A percentile compares a stretch with the other conserved stretches of the same genome.
These are phyloP conservation scores for Nepenthes mirabilis DNA, from an alignment of 148 eudicot species.

Conservation along the genomic window DNA sequence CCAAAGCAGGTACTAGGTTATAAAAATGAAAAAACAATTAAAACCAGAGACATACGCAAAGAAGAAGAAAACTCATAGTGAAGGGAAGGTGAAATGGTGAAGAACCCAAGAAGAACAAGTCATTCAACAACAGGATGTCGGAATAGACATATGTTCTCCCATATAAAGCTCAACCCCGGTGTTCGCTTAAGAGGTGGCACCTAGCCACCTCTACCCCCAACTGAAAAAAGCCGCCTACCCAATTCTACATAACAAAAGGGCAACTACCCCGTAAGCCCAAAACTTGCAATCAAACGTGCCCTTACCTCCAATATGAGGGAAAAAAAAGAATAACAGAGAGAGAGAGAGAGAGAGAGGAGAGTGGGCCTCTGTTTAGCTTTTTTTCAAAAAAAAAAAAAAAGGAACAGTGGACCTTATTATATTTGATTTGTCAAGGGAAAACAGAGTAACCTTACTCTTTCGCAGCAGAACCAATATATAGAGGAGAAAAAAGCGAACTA, in stretches of 20 bases:
- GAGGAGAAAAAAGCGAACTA: slow-evolving; percentile 10
- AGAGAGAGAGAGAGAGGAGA: slow-evolving; percentile 8
- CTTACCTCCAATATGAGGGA: neutral
- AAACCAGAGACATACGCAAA: no score
- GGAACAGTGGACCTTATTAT: no score
- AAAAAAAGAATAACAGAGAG: neutral
- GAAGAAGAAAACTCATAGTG: no score
- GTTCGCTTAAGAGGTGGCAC: neutral
- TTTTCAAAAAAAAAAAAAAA: slow-evolving; percentile 33
- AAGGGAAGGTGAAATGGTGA: no score
- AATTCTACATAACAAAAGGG: neutral
- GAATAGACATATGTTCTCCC: neutral
- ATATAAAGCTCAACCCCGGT: neutral
- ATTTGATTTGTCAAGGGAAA: neutral
- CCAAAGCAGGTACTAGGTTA: neutral
- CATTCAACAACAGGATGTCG: neutral
- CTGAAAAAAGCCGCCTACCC: neutral
- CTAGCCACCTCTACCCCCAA: neutral
- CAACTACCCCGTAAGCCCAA: slow-evolving; percentile 5
- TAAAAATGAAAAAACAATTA: neutral
- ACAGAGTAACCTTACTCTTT: slow-evolving; percentile 25
- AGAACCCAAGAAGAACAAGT: neutral
- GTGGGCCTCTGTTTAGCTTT: slow-evolving; percentile 21
- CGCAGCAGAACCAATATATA: slow-evolving; percentile 26
- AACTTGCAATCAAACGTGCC: slow-evolving; percentile 1